Base-by-base conservation (phyloP, 352 stramenopile species). In the Pythium coloratum region DNA sequence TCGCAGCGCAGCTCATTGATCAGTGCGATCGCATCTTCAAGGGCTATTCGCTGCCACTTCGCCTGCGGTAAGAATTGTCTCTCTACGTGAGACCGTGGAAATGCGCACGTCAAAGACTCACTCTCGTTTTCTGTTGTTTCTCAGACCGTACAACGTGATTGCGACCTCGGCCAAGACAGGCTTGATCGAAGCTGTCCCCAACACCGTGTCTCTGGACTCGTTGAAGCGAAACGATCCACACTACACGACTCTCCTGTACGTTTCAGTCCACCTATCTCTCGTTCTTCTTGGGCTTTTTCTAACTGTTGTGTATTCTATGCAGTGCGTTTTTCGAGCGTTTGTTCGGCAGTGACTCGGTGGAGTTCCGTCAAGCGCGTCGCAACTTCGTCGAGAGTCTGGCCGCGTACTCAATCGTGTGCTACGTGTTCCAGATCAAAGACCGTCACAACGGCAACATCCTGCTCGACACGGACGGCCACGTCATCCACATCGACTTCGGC, bases 401-500 rank as follows among this genome's bases (percentile, higher is more conserved):
- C 0, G 98, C 94, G 42, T 99, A 99, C 76, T 99, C 95, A 26
- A 92, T 99, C 33, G 89, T 99, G 16, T 98, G 89, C 66, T 99
- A 99, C 75, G 83, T 99, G 14, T 89, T 99, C 61, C 92, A 97
- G 67, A 92, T 99, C 67, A 99, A 99, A 73, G 98, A 99, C 75
- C 88, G 97, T 2, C 97, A 99, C 84, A 99, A 99, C 72, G 97
- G 97, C 53, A 99, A 99, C 76, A 99, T 99, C 40, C 91, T 99
- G 67, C 85, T 99, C 44, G 97, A 99, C 78, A 97, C 87, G 14
- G 78, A 96, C 32, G 97, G 97, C 18, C 96, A 98, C 73, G 77
- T 99, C 14, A 95, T 99, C 58, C 97, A 99, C 83, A 99, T 99
- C 64, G 98, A 99, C 80, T 99, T 99, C 77, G 98, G 97, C 16